Evolutionary conservation across 257 asterid genomes (phyloP).

Genomic region (Solanum habrochaites): DNA sequence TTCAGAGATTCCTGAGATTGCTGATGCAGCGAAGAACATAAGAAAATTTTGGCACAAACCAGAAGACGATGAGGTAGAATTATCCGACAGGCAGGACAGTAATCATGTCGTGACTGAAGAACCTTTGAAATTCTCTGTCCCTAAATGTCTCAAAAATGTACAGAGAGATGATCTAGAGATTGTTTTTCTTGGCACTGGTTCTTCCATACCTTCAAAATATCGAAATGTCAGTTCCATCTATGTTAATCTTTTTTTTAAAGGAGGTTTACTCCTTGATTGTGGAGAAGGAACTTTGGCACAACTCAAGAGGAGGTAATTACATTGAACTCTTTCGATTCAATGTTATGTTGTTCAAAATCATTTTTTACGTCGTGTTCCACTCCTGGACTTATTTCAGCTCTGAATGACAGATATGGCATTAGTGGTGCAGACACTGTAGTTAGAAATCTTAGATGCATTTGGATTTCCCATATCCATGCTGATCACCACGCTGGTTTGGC

Average conservation of each 20-base stretch:
- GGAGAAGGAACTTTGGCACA: slow-evolving; percentile 97
- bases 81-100: neutral
- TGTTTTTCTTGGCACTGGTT: slow-evolving; percentile 94
- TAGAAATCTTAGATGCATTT: slow-evolving; percentile 55
- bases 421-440: slow-evolving; percentile 68
- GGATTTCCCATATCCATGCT: slow-evolving; percentile 98
- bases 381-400: neutral
- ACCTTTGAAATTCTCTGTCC: slow-evolving; percentile 47
- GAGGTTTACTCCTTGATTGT: slow-evolving; percentile 74
- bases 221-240: slow-evolving; percentile 89
- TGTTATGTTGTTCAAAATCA: neutral
- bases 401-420: slow-evolving; percentile 50
- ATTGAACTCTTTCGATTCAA: neutral
- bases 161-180: slow-evolving; percentile 80
- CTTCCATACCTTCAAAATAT: slow-evolving; percentile 93
- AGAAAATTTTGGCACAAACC: slow-evolving; percentile 31
- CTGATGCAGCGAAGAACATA: slow-evolving; percentile 45
- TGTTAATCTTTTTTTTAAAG: slow-evolving; percentile 67
- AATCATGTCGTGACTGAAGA: slow-evolving; percentile 32
- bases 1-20: slow-evolving; percentile 75
- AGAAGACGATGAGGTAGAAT: slow-evolving; percentile 1
- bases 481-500: slow-evolving; percentile 96
- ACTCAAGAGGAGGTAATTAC: slow-evolving; percentile 68
- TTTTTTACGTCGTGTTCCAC: neutral
- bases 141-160: slow-evolving; percentile 63